phyloP scores from a whole-genome alignment of 805 yeast genomes.

The Yamadazyma sp. region DNA sequence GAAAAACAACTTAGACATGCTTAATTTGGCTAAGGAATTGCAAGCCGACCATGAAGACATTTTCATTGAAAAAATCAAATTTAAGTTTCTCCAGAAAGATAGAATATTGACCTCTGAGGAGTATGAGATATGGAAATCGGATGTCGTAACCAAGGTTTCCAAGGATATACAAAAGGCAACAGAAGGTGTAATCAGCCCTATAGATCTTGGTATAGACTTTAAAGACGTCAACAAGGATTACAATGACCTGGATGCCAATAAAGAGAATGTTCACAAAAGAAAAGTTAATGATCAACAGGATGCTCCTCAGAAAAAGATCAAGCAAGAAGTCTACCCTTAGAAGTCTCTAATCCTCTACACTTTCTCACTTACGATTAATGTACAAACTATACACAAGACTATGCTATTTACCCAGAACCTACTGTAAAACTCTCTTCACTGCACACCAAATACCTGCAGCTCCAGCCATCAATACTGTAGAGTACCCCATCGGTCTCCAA shows the following conservation, averaged over 20 bases:
- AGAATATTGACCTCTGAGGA: slow-evolving; percentile 18
- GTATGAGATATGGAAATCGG: slow-evolving; percentile 10
- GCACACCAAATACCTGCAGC: slow-evolving; percentile 95
- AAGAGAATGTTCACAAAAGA: no score
- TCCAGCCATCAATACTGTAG: slow-evolving; percentile 81
- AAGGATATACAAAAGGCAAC: not conserved
- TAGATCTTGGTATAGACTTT: no score
- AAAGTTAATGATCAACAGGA: no score
- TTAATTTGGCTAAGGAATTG: slow-evolving; percentile 32
- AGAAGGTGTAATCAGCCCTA: no score
- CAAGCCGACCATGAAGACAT: slow-evolving; percentile 39
- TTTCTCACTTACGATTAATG: slow-evolving; percentile 13
- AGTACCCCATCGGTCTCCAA: slow-evolving; percentile 79
- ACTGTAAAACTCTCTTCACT: slow-evolving; percentile 48
- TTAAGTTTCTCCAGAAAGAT: slow-evolving; percentile 34
- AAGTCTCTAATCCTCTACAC: no score
- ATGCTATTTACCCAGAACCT: slow-evolving; percentile 13
- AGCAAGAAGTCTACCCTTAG: no score
- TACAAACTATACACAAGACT: slow-evolving; percentile 18
- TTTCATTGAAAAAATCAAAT: slow-evolving; percentile 31
- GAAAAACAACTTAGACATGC: slow-evolving; percentile 54
- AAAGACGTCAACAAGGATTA: not conserved
- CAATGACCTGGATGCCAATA: no score
- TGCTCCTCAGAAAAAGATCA: no score
- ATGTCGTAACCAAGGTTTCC: not conserved